phyloP scores from a whole-genome alignment of 2,329 filamentous ascomycete species.

The Zelopaecilomyces penicillatus region DNA sequence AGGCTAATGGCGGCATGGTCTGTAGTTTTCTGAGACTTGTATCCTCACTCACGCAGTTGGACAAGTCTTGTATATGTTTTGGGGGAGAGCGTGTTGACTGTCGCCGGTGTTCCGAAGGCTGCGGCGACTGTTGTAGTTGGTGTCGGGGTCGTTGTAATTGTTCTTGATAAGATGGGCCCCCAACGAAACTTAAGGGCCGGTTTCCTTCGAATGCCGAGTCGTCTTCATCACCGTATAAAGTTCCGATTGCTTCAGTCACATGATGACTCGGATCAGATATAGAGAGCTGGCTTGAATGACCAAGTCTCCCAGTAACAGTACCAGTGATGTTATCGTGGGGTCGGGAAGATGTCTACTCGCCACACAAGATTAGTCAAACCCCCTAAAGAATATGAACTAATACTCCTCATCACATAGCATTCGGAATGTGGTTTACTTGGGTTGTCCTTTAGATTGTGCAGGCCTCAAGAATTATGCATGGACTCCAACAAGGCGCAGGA shows the following conservation, averaged over 20 bases:
- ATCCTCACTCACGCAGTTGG: slow-evolving; percentile 20
- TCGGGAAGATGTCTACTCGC: slow-evolving; percentile 48
- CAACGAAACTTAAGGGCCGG: slow-evolving; percentile 68
- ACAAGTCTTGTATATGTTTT: slow-evolving; percentile 23
- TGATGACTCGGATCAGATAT: slow-evolving; percentile 88
- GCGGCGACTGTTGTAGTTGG: slow-evolving; percentile 11
- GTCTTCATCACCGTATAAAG: slow-evolving; percentile 74
- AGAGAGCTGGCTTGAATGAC: slow-evolving; percentile 49
- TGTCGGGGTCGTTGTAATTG: slow-evolving; percentile 31
- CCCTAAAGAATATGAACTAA: slow-evolving; percentile 4
- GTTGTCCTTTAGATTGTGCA: background rate
- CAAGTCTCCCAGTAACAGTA: slow-evolving; percentile 50
- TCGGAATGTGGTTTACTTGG: background rate
- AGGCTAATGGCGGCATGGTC: slow-evolving; percentile 30
- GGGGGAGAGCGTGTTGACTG: slow-evolving; percentile 33
- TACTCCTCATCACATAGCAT: background rate
- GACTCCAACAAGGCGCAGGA: background rate
- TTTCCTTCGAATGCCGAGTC: slow-evolving; percentile 48
- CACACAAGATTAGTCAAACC: slow-evolving; percentile 6
- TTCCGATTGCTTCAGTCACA: slow-evolving; percentile 88
- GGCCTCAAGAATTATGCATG: background rate
- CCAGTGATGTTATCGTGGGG: slow-evolving; percentile 46
- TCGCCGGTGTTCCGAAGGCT: slow-evolving; percentile 14
- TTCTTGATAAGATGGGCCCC: slow-evolving; percentile 45
- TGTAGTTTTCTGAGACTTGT: slow-evolving; percentile 34